Conservation (phyloP, 345 rosid species). For the Garcia nutans region DNA sequence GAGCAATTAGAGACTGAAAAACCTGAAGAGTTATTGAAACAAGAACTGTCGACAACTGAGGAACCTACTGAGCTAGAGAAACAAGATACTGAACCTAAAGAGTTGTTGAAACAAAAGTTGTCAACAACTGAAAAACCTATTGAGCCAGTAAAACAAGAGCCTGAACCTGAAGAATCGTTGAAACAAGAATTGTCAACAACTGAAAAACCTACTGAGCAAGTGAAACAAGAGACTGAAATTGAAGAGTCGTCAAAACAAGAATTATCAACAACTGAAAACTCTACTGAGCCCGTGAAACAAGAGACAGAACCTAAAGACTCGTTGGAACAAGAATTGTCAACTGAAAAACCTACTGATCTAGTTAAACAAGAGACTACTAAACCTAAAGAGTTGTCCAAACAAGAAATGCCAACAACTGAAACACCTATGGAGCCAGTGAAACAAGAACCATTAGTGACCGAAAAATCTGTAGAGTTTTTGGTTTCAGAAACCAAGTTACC, state of each 20-base stretch:
- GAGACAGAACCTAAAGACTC: neutral
- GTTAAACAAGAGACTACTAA: neutral
- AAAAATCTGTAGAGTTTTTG: neutral
- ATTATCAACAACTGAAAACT: neutral
- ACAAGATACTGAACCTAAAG: neutral
- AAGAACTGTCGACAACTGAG: neutral
- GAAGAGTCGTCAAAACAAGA: neutral
- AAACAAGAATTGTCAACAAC: neutral
- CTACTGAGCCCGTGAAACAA: neutral
- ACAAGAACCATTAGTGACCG: neutral
- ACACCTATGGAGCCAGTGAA: neutral
- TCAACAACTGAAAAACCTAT: constrained; percentile 1
- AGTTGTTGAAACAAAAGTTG: neutral
- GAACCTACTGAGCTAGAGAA: neutral
- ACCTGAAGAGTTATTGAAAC: constrained; percentile 2
- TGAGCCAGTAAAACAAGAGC: neutral
- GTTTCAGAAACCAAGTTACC: neutral
- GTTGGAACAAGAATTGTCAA: neutral
- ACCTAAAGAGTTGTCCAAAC: neutral
- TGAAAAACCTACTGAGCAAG: neutral
- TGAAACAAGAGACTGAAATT: neutral
- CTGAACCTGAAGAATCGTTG: constrained; percentile 1
- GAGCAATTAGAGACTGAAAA: constrained; percentile 9
- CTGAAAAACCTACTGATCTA: neutral
- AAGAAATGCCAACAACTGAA: neutral